These are phyloP conservation scores for Acanthamoeba triangularis DNA, from an alignment of 208 protist genomes.

Conservation along the genomic window DNA sequence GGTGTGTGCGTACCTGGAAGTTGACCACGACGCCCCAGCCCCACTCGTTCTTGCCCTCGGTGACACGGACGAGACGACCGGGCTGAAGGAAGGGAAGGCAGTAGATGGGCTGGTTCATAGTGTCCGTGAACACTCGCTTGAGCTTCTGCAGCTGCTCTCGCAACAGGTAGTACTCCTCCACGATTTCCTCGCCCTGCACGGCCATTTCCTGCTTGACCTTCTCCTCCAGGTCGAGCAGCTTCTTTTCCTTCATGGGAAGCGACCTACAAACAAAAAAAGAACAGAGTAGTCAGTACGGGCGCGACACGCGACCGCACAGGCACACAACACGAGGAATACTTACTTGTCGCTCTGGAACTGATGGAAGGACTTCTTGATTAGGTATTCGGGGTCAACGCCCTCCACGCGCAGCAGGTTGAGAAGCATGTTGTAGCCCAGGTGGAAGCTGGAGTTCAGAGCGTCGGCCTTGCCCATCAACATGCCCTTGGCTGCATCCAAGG, in stretches of 20 bases:
- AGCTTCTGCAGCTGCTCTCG: conserved; percentile 80
- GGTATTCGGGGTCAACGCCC: conserved; percentile 98
- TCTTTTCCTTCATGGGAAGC: not conserved
- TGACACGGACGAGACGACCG: conserved; percentile 95
- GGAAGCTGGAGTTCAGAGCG: conserved; percentile 94
- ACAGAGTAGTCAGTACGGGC: not conserved
- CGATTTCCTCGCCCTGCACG: conserved; percentile 84
- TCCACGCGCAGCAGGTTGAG: conserved; percentile 99
- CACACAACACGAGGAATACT: conserved; percentile 87
- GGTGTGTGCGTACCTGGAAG: conserved; percentile 79
- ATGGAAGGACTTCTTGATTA: conserved; percentile 98
- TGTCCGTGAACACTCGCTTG: conserved; percentile 85
- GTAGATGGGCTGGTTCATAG: conserved; percentile 94
- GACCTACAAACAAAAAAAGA: not conserved
- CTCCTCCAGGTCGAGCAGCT: conserved; percentile 85
- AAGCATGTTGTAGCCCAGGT: conserved; percentile 99
- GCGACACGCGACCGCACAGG: not conserved
- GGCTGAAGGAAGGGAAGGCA: conserved; percentile 96
- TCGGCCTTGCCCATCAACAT: conserved; percentile 95
- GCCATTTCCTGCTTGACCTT: conserved; percentile 85
- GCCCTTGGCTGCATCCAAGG: conserved; percentile 73
- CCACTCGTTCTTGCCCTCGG: conserved; percentile 82
- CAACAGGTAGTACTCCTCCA: conserved; percentile 94
- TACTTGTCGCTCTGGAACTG: conserved; percentile 97
- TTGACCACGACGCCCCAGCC: conserved; percentile 92